A percentile compares a stretch with the other conserved stretches of the same genome.
These are phyloP conservation scores for Fagus sylvatica DNA, from an alignment of 306 rosid genomes.

Conservation along the genomic window DNA sequence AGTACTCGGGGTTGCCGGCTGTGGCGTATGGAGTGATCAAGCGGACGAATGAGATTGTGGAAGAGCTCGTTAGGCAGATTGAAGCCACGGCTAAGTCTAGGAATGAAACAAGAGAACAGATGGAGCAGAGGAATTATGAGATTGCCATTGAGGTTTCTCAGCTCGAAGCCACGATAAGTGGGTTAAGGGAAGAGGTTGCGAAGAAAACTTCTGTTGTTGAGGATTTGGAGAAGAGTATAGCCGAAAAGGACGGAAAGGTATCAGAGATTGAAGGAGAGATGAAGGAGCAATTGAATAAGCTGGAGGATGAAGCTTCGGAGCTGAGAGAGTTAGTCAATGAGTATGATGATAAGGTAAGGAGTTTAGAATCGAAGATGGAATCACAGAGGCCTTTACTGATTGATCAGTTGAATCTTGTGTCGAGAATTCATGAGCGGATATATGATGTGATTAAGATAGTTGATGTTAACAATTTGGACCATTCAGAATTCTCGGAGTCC, in stretches of 20 bases:
- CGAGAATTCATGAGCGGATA: constrained; percentile 75
- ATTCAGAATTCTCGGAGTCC: constrained; percentile 66
- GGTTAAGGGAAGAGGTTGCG: constrained; percentile 77
- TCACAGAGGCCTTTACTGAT: constrained; percentile 67
- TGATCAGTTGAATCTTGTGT: constrained; percentile 77
- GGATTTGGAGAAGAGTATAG: constrained; percentile 61
- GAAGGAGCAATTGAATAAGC: constrained; percentile 48
- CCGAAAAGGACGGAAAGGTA: constrained; percentile 57
- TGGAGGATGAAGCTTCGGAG: constrained; percentile 51
- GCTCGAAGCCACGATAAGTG: constrained; percentile 83
- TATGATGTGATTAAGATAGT: constrained; percentile 57
- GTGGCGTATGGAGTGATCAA: constrained; percentile 83
- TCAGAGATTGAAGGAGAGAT: constrained; percentile 51
- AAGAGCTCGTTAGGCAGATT: constrained; percentile 74
- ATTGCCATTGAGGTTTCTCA: constrained; percentile 97
- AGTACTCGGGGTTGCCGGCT: constrained; percentile 75
- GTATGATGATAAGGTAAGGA: constrained; percentile 66
- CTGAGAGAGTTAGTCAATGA: constrained; percentile 63
- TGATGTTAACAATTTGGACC: constrained; percentile 56
- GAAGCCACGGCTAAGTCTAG: constrained; percentile 70
- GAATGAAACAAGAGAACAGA: constrained; percentile 86
- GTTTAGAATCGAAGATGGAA: constrained; percentile 51
- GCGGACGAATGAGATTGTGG: constrained; percentile 92
- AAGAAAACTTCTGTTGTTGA: constrained; percentile 50
- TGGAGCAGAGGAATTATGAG: constrained; percentile 92